These are phyloP conservation scores for Aspergillus nomiae DNA, from an alignment of 2,329 filamentous ascomycete genomes.

Conservation along the genomic window DNA sequence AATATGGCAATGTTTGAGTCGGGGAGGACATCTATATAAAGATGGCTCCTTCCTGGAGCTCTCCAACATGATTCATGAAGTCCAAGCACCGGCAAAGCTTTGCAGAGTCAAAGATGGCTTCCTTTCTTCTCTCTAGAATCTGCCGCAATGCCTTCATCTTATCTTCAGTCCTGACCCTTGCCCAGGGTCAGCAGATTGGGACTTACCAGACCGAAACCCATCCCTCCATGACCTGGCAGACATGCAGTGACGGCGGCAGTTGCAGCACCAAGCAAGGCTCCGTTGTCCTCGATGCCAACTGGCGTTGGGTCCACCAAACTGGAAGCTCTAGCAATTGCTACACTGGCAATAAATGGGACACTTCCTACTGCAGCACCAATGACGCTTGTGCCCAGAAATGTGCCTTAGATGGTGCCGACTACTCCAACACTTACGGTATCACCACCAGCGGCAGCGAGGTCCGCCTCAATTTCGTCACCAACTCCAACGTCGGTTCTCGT, in stretches of 20 bases:
- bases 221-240: slow-evolving; percentile 54
- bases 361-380: slow-evolving; percentile 51
- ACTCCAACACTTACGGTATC: slow-evolving; percentile 55
- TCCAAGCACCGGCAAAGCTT: neutral
- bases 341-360: slow-evolving; percentile 55
- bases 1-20: neutral
- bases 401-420: slow-evolving; percentile 59
- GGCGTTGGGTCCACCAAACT: slow-evolving; percentile 59
- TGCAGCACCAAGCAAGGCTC: slow-evolving; percentile 55
- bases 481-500: slow-evolving; percentile 50
- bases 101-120: neutral
- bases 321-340: slow-evolving; percentile 59
- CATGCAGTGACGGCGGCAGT: slow-evolving; percentile 51
- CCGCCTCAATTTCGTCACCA: slow-evolving; percentile 52
- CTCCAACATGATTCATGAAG: neutral
- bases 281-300: slow-evolving; percentile 59
- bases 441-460: slow-evolving; percentile 52
- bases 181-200: slow-evolving; percentile 26
- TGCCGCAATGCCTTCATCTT: slow-evolving; percentile 21
- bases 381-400: slow-evolving; percentile 58
- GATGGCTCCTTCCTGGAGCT: neutral
- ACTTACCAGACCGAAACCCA: slow-evolving; percentile 37
- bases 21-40: neutral
- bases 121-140: slow-evolving; percentile 11
- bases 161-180: slow-evolving; percentile 13